A percentile compares a stretch with the other conserved stretches of the same genome.
These are phyloP conservation scores for Fusarium humuli DNA, from an alignment of 2,329 filamentous ascomycete species.

Conservation along the genomic window DNA sequence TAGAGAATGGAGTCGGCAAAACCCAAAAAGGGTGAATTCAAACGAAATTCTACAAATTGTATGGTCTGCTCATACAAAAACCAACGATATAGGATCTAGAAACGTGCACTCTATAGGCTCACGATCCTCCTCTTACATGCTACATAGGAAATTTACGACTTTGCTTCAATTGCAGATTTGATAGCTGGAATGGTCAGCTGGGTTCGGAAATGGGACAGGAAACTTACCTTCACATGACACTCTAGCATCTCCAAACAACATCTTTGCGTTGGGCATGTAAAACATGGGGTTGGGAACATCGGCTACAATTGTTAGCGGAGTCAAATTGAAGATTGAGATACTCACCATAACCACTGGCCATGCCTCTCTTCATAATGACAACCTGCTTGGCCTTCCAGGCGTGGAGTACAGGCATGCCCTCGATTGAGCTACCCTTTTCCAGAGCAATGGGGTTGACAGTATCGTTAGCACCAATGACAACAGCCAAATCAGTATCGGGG, in stretches of 20 bases:
- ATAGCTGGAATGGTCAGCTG: constrained; percentile 52
- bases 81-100: constrained; percentile 39
- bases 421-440: constrained; percentile 84
- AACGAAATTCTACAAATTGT: constrained; percentile 17
- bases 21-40: constrained; percentile 33
- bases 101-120: constrained; percentile 38
- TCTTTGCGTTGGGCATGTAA: constrained; percentile 88
- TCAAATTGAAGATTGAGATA: neutral
- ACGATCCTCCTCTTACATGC: constrained; percentile 19
- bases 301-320: constrained; percentile 59
- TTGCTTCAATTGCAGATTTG: constrained; percentile 55
- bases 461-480: constrained; percentile 93
- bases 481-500: constrained; percentile 82
- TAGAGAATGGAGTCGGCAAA: constrained; percentile 37
- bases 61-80: constrained; percentile 12
- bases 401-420: constrained; percentile 91
- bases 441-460: constrained; percentile 92
- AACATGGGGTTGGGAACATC: constrained; percentile 96
- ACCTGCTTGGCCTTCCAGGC: constrained; percentile 96
- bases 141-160: constrained; percentile 42
- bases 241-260: constrained; percentile 93
- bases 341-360: constrained; percentile 87
- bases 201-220: neutral
- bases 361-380: constrained; percentile 91
- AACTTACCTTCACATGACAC: constrained; percentile 79